Evolutionary conservation across 805 yeast genomes (phyloP).

Genomic region (Yarrowia sp.): DNA sequence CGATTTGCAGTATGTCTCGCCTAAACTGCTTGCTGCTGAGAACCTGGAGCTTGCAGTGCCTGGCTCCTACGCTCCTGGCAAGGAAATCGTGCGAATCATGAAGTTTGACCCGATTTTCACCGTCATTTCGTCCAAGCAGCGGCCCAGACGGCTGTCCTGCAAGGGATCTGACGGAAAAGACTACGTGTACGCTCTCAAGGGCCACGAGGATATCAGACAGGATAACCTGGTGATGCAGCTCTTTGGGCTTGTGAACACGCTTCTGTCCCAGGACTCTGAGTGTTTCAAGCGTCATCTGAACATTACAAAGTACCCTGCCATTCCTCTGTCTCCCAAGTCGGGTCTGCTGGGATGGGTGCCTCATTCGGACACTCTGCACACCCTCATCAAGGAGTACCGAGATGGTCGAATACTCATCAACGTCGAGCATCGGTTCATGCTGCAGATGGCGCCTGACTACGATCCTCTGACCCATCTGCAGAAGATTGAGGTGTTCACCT

Average conservation of each 20-base stretch:
- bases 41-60: slow-evolving; percentile 90
- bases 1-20: slow-evolving; percentile 93
- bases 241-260: slow-evolving; percentile 92
- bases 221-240: slow-evolving; percentile 97
- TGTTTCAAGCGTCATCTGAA: slow-evolving; percentile 95
- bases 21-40: slow-evolving; percentile 77
- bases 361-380: slow-evolving; percentile 95
- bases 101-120: slow-evolving; percentile 82
- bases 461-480: slow-evolving; percentile 87
- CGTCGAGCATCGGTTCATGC: slow-evolving; percentile 93
- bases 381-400: slow-evolving; percentile 87
- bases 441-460: slow-evolving; percentile 97
- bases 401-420: slow-evolving; percentile 81
- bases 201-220: slow-evolving; percentile 97
- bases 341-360: slow-evolving; percentile 98
- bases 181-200: slow-evolving; percentile 82
- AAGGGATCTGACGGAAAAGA: slow-evolving; percentile 92
- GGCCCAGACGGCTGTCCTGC: slow-evolving; percentile 84
- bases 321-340: slow-evolving; percentile 95
- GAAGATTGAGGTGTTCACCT: slow-evolving; percentile 95
- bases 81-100: slow-evolving; percentile 73
- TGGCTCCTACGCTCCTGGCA: slow-evolving; percentile 88
- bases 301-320: slow-evolving; percentile 90
- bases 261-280: slow-evolving; percentile 88
- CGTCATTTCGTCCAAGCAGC: slow-evolving; percentile 92